A percentile compares a stretch with the other conserved stretches of the same genome.
Conservation (phyloP, 139 green algal genomes). For the Coccomyxa sp. region DNA sequence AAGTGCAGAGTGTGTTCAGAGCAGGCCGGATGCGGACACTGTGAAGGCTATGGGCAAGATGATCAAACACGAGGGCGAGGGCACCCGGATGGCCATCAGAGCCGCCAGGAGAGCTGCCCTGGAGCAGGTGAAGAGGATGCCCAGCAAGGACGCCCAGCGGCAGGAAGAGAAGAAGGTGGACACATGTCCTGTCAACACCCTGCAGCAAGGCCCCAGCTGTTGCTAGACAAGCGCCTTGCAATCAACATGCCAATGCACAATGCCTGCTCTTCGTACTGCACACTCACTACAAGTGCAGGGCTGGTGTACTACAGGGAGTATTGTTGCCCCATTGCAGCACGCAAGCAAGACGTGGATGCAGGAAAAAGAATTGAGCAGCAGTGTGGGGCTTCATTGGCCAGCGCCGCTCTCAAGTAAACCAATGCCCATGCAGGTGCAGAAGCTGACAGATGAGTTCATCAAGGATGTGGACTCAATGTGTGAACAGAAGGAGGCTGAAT, state of each 20-base stretch:
- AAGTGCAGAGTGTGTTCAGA: neutral
- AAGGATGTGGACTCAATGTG: constrained; percentile 18
- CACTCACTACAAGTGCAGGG: no score
- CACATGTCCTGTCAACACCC: no score
- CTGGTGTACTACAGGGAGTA: no score
- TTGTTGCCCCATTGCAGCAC: no score
- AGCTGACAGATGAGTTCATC: constrained; percentile 43
- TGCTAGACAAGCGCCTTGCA: no score
- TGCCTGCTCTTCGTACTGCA: no score
- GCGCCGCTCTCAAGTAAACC: no score
- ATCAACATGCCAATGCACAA: no score
- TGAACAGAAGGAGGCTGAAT: constrained; percentile 20
- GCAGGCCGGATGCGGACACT: constrained; percentile 40
- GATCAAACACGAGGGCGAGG: constrained; percentile 55
- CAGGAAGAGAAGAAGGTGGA: constrained; percentile 18
- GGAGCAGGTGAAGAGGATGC: constrained; percentile 24
- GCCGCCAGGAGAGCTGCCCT: constrained; percentile 49
- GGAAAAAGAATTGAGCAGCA: no score
- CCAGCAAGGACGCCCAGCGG: constrained; percentile 14
- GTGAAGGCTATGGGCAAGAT: constrained; percentile 58
- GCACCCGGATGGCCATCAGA: constrained; percentile 53
- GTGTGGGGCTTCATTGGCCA: no score
- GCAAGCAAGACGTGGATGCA: no score
- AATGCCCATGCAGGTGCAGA: constrained; percentile 51
- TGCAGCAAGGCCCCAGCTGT: no score